Evolutionary conservation across 371 early-diverging fungal species (phyloP).

Genomic region (Mucor velutinosus): DNA sequence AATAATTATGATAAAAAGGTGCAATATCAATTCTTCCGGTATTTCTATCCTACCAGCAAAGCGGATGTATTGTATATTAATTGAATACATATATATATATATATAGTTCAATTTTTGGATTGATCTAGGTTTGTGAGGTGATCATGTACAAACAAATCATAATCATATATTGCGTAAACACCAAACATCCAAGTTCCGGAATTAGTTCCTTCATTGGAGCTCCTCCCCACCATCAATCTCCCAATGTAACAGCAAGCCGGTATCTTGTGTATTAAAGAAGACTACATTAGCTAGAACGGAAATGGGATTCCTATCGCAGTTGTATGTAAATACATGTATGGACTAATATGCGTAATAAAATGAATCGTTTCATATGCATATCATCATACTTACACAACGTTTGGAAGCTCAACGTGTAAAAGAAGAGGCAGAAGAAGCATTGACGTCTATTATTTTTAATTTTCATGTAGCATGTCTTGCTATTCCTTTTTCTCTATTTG

Average conservation of each 20-base stretch:
- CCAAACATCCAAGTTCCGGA: background rate
- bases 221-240: background rate
- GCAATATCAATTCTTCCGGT: background rate
- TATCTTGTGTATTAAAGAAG: background rate
- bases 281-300: background rate
- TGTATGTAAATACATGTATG: background rate
- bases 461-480: background rate
- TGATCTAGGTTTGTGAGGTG: background rate
- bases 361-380: background rate
- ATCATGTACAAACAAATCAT: background rate
- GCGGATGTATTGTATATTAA: background rate
- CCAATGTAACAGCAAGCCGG: background rate
- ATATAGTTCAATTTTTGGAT: background rate
- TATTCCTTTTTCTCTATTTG: background rate
- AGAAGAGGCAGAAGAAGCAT: background rate
- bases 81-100: slow-evolving; percentile 1
- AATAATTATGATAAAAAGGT: background rate
- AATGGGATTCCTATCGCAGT: background rate
- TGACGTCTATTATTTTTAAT: background rate
- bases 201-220: background rate
- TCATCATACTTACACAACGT: background rate
- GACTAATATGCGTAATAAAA: background rate
- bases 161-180: background rate
- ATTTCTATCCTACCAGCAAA: background rate
- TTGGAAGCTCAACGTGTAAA: background rate